Evolutionary conservation across 1,284 basidiomycete species (phyloP).

Genomic region (Peniophora sp.): DNA sequence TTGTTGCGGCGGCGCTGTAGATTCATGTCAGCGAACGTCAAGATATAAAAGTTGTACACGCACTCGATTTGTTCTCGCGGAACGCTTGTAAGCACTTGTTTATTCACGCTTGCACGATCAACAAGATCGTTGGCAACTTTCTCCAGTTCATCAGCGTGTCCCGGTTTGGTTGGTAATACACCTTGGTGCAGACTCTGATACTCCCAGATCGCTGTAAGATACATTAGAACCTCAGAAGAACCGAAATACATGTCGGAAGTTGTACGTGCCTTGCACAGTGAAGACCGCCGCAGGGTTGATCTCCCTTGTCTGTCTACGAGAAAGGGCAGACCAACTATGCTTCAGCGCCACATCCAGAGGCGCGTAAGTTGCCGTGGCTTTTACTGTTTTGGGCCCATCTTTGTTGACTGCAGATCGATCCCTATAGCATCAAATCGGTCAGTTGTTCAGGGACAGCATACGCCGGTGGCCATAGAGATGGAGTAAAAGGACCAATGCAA

Average conservation of each 20-base stretch:
- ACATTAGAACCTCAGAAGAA: conserved; percentile 2
- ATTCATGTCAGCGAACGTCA: background rate
- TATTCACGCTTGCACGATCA: conserved; percentile 58
- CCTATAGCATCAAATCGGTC: conserved; percentile 22
- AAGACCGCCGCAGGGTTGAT: conserved; percentile 68
- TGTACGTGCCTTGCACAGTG: conserved; percentile 58
- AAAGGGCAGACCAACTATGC: conserved; percentile 62
- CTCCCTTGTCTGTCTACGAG: conserved; percentile 71
- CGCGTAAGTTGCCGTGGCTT: conserved; percentile 57
- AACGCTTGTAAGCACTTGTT: conserved; percentile 49
- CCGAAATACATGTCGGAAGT: background rate
- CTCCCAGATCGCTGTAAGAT: conserved; percentile 70
- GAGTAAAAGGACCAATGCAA: no score
- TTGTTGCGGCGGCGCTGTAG: conserved; percentile 49
- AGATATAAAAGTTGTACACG: conserved; percentile 16
- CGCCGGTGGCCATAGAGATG: no score
- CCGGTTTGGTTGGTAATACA: conserved; percentile 44
- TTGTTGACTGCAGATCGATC: conserved; percentile 51
- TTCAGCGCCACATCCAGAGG: conserved; percentile 60
- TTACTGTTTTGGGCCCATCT: conserved; percentile 57
- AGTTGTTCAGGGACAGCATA: no score
- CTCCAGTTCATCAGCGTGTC: conserved; percentile 50
- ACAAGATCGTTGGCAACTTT: conserved; percentile 55
- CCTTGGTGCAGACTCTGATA: conserved; percentile 58
- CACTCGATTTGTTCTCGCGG: conserved; percentile 55